These are phyloP conservation scores for Fagopyrum tataricum DNA, from an alignment of 148 eudicot species.

Conservation along the genomic window DNA sequence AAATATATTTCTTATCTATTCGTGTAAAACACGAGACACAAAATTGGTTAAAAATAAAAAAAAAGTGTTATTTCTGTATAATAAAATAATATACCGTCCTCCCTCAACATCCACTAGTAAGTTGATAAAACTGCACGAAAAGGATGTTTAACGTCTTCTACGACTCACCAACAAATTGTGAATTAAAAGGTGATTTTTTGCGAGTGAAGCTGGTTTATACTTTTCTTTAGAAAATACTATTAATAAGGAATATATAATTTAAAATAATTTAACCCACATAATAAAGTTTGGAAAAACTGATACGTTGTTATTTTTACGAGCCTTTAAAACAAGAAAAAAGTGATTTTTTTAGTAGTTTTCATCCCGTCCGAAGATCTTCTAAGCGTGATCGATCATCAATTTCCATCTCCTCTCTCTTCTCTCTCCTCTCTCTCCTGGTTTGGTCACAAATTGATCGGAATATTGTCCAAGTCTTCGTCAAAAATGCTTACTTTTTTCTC, in stretches of 20 bases:
- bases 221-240: too few relatives aligned
- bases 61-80: too few relatives aligned
- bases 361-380: background rate
- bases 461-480: constrained; percentile 13
- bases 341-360: background rate
- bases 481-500: background rate
- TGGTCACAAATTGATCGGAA: constrained; percentile 16
- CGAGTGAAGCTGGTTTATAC: background rate
- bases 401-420: background rate
- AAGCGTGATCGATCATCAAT: constrained; percentile 9
- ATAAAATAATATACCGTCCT: too few relatives aligned
- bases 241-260: too few relatives aligned
- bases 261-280: background rate
- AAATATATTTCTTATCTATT: too few relatives aligned
- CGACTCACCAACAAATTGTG: too few relatives aligned
- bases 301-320: background rate
- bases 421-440: background rate
- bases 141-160: too few relatives aligned
- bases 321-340: background rate
- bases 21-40: too few relatives aligned
- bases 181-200: background rate
- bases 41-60: too few relatives aligned
- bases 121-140: too few relatives aligned
- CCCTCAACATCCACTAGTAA: too few relatives aligned
- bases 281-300: background rate